Conservation (phyloP, 805 yeast species). For the Millerozyma miso region DNA sequence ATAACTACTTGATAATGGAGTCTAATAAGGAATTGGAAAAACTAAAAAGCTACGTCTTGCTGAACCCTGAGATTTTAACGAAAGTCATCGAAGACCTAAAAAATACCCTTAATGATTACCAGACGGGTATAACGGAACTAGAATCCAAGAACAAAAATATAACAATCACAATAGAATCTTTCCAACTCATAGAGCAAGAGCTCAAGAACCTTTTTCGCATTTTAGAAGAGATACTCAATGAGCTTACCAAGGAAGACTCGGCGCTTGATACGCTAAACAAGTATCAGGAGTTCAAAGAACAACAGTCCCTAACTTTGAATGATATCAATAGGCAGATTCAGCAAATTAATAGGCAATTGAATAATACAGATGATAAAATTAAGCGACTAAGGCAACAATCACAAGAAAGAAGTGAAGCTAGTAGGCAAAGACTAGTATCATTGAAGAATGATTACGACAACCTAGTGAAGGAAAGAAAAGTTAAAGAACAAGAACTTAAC, state of each 20-base stretch:
- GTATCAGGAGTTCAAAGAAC: conserved; percentile 39
- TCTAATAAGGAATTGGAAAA: conserved; percentile 56
- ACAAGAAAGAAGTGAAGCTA: conserved; percentile 39
- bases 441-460: conserved; percentile 45
- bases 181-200: conserved; percentile 40
- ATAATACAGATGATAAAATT: conserved; percentile 45
- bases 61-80: conserved; percentile 53
- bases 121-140: conserved; percentile 13
- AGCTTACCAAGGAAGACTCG: conserved; percentile 40
- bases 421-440: conserved; percentile 38
- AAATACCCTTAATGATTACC: conserved; percentile 37
- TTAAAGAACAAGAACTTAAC: conserved; percentile 46
- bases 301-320: conserved; percentile 29
- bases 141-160: conserved; percentile 50
- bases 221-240: conserved; percentile 47
- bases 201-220: conserved; percentile 44
- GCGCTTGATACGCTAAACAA: conserved; percentile 33
- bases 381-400: conserved; percentile 41
- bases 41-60: conserved; percentile 54
- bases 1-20: conserved; percentile 53
- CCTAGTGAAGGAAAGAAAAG: conserved; percentile 45
- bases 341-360: conserved; percentile 49
- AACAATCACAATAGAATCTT: conserved; percentile 52
- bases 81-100: conserved; percentile 52
- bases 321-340: conserved; percentile 40